Evolutionary conservation across 345 rosid species (phyloP).

Genomic region (Populus nigra): DNA sequence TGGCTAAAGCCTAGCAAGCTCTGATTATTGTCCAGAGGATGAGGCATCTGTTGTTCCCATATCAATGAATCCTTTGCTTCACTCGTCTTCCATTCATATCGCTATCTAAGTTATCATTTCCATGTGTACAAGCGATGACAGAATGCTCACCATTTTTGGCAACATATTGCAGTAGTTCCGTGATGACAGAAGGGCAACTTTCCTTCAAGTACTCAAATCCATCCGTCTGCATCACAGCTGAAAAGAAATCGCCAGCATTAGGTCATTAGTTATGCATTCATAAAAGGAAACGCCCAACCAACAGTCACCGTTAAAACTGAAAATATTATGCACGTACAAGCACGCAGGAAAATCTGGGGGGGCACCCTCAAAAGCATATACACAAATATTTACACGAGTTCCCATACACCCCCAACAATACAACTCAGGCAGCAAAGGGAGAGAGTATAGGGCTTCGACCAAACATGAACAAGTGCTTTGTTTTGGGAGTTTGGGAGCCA

Average conservation of each 20-base stretch:
- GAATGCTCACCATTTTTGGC: slow-evolving; percentile 61
- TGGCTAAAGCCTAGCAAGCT: slow-evolving; percentile 19
- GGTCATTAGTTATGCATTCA: neutral
- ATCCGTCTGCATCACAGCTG: slow-evolving; percentile 30
- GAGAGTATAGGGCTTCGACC: neutral
- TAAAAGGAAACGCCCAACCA: neutral
- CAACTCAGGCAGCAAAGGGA: neutral
- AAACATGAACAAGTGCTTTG: neutral
- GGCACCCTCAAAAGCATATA: neutral
- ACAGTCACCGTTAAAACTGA: neutral
- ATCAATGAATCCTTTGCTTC: slow-evolving; percentile 65
- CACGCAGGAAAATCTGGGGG: neutral
- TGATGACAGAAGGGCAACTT: slow-evolving; percentile 31
- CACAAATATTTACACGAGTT: neutral
- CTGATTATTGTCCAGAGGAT: neutral
- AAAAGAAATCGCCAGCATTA: neutral
- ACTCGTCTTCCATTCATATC: slow-evolving; percentile 65
- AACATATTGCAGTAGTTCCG: slow-evolving; percentile 32
- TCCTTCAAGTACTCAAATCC: slow-evolving; percentile 28
- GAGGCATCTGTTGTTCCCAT: slow-evolving; percentile 9
- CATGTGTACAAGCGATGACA: slow-evolving; percentile 38
- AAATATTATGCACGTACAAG: neutral
- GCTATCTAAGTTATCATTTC: slow-evolving; percentile 49
- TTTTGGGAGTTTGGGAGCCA: neutral
- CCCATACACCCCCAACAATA: neutral